Base-by-base conservation (phyloP, 305 asterid genomes). In the Solanum hybrid region DNA sequence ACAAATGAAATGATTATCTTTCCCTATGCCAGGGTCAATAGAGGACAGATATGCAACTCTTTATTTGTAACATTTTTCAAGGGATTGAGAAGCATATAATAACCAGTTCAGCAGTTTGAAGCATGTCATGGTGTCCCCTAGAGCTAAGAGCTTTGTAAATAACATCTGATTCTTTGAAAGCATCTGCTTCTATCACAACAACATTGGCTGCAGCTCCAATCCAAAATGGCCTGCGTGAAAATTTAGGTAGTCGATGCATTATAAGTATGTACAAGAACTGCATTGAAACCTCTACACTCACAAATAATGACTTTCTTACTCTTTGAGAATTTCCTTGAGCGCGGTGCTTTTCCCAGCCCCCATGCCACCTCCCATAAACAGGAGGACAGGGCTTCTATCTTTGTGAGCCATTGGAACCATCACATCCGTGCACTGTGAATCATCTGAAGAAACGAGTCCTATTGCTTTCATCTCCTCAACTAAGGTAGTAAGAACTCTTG, bases 391-490 rank as follows among this genome's bases (percentile, higher is more conserved):
- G 75, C 98, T 96, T 92, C 99, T 93, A 89, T 97, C 99, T 80
- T 96, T 95, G 85, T 96, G 99, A 89, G 95, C 99, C 99, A 97
- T 97, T 9, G 99, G 99, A 90, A 97, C 97, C 99, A 97, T 97
- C 89, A 97, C 98, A 51, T 97, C 97, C 8, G 99, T 97, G 93
- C 99, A 97, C 92, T 95, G 96, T 22, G 98, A 96, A 88, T 97
- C 99, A 42, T 97, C 99, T 5, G 94, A 89, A 24, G 96, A 91
- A 8, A 95, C 97, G 4, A 96, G 97, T 28, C 99, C 99, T 46
- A 97, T 97, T 10, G 99, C 99, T 90, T 96, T 97, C 99, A 97
- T 97, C 95, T 97, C 99, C 96, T 97, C 99, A 78, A 97, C 99
- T 89, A 97, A 92, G 14, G 99, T 97, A 28, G 95, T 95, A 86